Percentiles rank a stretch among this genome's conserved stretches.
phyloP scores from a whole-genome alignment of 2,329 filamentous ascomycete species.

The Tolypocladium pustulatum region DNA sequence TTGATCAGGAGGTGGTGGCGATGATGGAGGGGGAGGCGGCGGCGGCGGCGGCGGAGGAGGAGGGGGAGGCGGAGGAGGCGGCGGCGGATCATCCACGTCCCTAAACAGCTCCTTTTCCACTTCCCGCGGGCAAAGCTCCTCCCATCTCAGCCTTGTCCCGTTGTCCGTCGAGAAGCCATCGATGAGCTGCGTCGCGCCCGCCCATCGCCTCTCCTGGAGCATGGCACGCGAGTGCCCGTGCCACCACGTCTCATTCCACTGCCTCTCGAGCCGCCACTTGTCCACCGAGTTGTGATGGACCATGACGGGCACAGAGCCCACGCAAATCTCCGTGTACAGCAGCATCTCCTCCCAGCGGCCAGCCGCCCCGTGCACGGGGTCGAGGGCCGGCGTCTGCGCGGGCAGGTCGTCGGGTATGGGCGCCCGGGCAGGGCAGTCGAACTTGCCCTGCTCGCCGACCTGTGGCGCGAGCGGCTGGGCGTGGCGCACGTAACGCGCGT shows the following conservation, averaged over 20 bases:
- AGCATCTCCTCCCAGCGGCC: slow-evolving; percentile 13
- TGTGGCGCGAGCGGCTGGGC: slow-evolving; percentile 9
- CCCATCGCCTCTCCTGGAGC: slow-evolving; percentile 7
- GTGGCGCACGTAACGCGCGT: slow-evolving; percentile 13
- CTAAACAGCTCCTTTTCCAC: slow-evolving; percentile 15
- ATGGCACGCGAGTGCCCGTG: slow-evolving; percentile 8
- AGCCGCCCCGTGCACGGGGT: slow-evolving; percentile 2
- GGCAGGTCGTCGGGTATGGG: slow-evolving; percentile 9
- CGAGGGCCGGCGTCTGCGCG: neutral
- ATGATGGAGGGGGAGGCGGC: too few species aligned
- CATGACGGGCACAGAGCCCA: slow-evolving; percentile 16
- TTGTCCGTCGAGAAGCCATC: slow-evolving; percentile 8
- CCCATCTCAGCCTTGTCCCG: slow-evolving; percentile 10
- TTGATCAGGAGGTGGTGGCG: neutral
- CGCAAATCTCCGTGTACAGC: slow-evolving; percentile 17
- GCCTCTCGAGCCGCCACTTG: slow-evolving; percentile 9
- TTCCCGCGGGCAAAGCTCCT: slow-evolving; percentile 12
- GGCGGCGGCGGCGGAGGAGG: neutral
- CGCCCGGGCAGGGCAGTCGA: slow-evolving; percentile 10
- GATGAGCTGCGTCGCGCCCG: slow-evolving; percentile 6
- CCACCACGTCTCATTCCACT: slow-evolving; percentile 17
- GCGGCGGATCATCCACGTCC: slow-evolving; percentile 4
- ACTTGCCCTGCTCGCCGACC: slow-evolving; percentile 9
- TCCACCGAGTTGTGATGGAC: slow-evolving; percentile 16
- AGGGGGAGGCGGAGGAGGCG: neutral